Base-by-base conservation (phyloP, 306 rosid genomes). In the Cicer cuneatum region DNA sequence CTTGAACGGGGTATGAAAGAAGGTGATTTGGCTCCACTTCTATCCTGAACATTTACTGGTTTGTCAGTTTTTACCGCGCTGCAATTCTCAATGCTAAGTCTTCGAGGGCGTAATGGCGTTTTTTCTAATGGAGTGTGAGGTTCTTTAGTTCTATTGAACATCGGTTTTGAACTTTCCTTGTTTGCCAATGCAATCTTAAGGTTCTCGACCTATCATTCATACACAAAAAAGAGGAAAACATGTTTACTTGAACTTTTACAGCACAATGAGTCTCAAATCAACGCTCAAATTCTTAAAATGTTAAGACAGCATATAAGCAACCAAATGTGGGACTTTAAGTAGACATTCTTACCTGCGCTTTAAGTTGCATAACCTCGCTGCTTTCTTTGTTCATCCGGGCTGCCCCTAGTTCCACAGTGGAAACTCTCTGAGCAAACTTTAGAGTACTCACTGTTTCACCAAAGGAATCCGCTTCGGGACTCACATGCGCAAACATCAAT, bases 401-500 rank as follows among this genome's bases (percentile, higher is more conserved):
- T 19, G 87, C 88, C 43, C 99, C 99, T 0, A 94, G 93, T 81
- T 94, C 99, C 48, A 92, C 95, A 1, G 90, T 75, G 7, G 99
- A 94, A 81, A 88, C 99, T 47, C 95, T 81, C 77, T 89, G 97
- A 75, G 99, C 93, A 84, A 94, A 94, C 82, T 94, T 94, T 57
- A 94, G 71, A 48, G 99, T 94, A 78, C 92, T 90, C 43, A 92
- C 56, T 12, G 97, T 90, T 85, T 94, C 99, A 18, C 93, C 24
- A 77, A 94, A 92, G 8, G 92, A 94, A 68, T 94, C 92, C 41
- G 90, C 93, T 76, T 94, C 97, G 3, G 97, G 95, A 82, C 97
- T 92, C 72, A 92, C 87, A 72, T 94, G 99, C 51, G 97, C 99
- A 80, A 94, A 83, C 99, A 94, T 94, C 84, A 94, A 78, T 1